phyloP scores from a whole-genome alignment of 2,329 filamentous ascomycete genomes.

The Cylindrodendrum hubeiense region DNA sequence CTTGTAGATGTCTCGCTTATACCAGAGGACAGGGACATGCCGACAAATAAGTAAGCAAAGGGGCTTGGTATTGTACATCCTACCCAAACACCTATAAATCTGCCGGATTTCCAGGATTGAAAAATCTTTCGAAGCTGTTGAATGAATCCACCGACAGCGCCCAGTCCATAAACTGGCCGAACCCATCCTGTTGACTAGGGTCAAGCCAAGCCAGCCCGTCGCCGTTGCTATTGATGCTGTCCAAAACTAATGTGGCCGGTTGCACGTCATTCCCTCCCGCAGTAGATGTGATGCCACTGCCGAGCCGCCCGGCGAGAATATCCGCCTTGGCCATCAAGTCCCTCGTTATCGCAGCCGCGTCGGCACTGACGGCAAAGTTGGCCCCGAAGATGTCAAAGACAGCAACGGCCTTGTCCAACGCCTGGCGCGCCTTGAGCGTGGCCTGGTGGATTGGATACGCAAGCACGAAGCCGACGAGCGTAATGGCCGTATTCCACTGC shows the following conservation, averaged over 20 bases:
- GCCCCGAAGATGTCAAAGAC: slow-evolving; percentile 49
- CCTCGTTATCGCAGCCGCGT: slow-evolving; percentile 53
- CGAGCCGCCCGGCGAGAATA: slow-evolving; percentile 22
- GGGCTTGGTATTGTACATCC: slow-evolving; percentile 8
- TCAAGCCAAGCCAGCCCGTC: slow-evolving; percentile 40
- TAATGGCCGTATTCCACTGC: slow-evolving; percentile 48
- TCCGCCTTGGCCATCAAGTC: slow-evolving; percentile 39
- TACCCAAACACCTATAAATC: slow-evolving; percentile 18
- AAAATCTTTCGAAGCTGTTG: slow-evolving; percentile 42
- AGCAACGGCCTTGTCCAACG: slow-evolving; percentile 54
- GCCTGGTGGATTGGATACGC: slow-evolving; percentile 44
- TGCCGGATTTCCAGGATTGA: slow-evolving; percentile 21
- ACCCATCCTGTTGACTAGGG: slow-evolving; percentile 32
- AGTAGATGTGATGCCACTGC: slow-evolving; percentile 3
- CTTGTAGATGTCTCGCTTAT: too few relatives aligned
- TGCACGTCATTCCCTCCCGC: background rate
- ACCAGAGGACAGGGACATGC: too few relatives aligned
- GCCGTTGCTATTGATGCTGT: background rate
- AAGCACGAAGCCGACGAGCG: slow-evolving; percentile 49
- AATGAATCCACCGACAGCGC: slow-evolving; percentile 44
- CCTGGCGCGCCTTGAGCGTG: slow-evolving; percentile 36
- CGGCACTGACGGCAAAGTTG: slow-evolving; percentile 56
- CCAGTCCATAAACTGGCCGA: slow-evolving; percentile 44
- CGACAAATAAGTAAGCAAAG: too few relatives aligned
- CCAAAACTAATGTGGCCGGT: background rate